Base-by-base conservation (phyloP, 345 rosid species). In the Rhizophora mangle region DNA sequence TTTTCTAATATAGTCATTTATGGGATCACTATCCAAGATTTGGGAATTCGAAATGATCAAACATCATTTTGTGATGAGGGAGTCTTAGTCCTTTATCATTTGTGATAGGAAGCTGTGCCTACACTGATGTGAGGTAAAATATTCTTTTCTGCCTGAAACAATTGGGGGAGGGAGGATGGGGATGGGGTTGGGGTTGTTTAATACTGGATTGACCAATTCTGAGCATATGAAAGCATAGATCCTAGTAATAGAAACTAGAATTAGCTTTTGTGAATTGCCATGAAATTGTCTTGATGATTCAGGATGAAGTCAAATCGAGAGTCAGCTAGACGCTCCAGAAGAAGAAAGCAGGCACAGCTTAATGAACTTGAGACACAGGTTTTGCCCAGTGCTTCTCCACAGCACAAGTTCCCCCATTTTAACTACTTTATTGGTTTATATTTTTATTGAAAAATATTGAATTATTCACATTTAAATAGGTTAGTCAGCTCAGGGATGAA, bases 271-370 rank as follows among this genome's bases (percentile, higher is more conserved):
- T 63, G 8, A 24, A 67, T 62, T 72, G 59, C 65, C 63, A 54
- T 53, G 32, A 6, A 29, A 55, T 56, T 47, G 26, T 74, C 10
- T 49, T 69, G 71, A 62, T 80, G 73, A 21, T 29, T 26, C 81
- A 95, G 99, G 87, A 92, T 90, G 98, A 80, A 77, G 78, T 96
- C 99, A 54, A 96, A 96, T 85, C 89, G 98, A 73, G 99, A 96
- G 84, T 96, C 99, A 43, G 98, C 99, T 51, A 89, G 98, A 73
- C 97, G 98, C 21, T 96, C 98, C 65, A 84, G 99, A 84, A 85
- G 89, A 80, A 87, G 97, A 81, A 95, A 92, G 70, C 97, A 90
- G 63, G 97, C 81, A 43, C 98, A 92, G 64, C 65, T 92, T 76
- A 85, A 71, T 84, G 99, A 96, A 74, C 90, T 90, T 16, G 98